phyloP scores from a whole-genome alignment of 176 grass and related monocot genomes.

The Eremochloa ophiuroides region DNA sequence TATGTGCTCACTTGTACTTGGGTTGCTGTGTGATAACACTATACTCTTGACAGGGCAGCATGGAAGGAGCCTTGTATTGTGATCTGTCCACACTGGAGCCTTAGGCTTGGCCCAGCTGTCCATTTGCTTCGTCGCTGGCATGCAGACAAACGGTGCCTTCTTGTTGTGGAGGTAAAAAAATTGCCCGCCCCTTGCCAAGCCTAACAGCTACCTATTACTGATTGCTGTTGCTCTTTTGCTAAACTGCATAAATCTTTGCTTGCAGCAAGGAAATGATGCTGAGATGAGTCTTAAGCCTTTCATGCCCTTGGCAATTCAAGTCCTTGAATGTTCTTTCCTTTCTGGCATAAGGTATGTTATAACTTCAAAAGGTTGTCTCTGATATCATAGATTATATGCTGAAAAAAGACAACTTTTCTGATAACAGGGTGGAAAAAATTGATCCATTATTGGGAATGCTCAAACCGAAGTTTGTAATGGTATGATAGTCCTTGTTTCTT shows the following conservation, averaged over 20 bases:
- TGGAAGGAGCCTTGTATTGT: constrained; percentile 94
- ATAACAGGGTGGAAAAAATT: constrained; percentile 50
- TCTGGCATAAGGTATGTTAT: constrained; percentile 71
- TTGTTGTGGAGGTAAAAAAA: constrained; percentile 73
- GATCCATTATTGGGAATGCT: constrained; percentile 57
- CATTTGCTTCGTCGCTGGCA: constrained; percentile 81
- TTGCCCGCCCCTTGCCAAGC: background rate
- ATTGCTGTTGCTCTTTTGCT: background rate
- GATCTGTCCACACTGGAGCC: constrained; percentile 74
- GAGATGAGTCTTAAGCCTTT: constrained; percentile 75
- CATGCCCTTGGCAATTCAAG: constrained; percentile 55
- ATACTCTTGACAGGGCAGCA: constrained; percentile 48
- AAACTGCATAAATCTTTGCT: constrained; percentile 10
- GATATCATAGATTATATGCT: constrained; percentile 16
- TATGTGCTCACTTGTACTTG: background rate
- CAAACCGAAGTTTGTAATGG: constrained; percentile 72
- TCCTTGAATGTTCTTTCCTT: constrained; percentile 91
- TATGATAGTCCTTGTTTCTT: constrained; percentile 21
- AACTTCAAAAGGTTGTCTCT: constrained; percentile 20
- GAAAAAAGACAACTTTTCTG: background rate
- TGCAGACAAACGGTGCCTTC: constrained; percentile 64
- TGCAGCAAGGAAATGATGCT: constrained; percentile 69
- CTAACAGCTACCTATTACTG: background rate
- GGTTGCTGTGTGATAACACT: constrained; percentile 1
- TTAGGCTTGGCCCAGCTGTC: constrained; percentile 62